Conservation (phyloP, 2,329 filamentous ascomycete species). For the Lithohypha guttulata region DNA sequence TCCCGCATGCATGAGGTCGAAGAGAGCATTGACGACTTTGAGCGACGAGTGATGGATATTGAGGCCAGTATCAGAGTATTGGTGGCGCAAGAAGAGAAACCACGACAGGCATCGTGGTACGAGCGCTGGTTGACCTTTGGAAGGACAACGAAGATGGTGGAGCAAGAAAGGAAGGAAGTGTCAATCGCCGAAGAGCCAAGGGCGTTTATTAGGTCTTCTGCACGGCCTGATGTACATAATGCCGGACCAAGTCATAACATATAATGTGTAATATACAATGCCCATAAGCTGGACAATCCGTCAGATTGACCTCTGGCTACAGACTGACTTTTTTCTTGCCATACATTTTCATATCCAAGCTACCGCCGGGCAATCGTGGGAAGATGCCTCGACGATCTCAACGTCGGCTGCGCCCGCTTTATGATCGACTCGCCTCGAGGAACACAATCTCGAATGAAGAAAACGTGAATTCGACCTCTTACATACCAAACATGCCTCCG, state of each 20-base stretch:
- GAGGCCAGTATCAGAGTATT: slow-evolving; percentile 55
- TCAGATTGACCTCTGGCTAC: too few species aligned
- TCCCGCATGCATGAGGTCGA: slow-evolving; percentile 80
- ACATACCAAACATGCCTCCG: slow-evolving; percentile 35
- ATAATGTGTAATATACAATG: slow-evolving; percentile 10
- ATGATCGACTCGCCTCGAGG: too few species aligned
- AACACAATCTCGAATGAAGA: too few species aligned
- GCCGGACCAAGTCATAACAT: slow-evolving; percentile 5
- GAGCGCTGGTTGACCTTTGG: slow-evolving; percentile 2
- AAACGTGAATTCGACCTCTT: too few species aligned
- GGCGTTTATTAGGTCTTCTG: not conserved
- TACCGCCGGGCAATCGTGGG: too few species aligned
- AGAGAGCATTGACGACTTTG: slow-evolving; percentile 68
- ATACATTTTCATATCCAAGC: too few species aligned
- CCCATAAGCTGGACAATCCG: too few species aligned
- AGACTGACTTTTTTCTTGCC: too few species aligned
- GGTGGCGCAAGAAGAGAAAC: slow-evolving; percentile 41
- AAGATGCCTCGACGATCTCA: too few species aligned
- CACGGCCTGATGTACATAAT: not conserved
- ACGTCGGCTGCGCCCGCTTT: too few species aligned
- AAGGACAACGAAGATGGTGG: not conserved
- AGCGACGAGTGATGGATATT: slow-evolving; percentile 62
- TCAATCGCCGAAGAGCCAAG: not conserved
- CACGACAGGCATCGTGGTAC: not conserved
- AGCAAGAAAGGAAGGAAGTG: not conserved